A percentile compares a stretch with the other conserved stretches of the same genome.
phyloP scores from a whole-genome alignment of 345 rosid genomes.

The Salix exigua region DNA sequence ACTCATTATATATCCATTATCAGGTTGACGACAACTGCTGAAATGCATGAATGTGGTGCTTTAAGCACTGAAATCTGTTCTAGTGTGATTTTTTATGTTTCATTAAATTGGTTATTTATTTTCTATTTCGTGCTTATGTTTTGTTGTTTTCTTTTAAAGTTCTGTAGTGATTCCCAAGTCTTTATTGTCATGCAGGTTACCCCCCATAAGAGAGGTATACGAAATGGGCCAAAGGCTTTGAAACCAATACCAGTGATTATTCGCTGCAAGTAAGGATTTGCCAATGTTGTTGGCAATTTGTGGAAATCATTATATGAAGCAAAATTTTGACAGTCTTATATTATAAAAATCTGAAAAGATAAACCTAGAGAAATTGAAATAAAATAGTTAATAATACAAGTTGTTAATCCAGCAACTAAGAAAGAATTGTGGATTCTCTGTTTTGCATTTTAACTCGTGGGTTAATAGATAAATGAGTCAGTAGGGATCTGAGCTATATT shows the following conservation, averaged over 20 bases:
- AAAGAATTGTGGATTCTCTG: too few relatives aligned
- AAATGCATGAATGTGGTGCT: neutral
- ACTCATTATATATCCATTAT: neutral
- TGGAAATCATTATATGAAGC: neutral
- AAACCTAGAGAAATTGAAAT: neutral
- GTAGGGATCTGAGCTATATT: too few relatives aligned
- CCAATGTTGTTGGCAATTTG: neutral
- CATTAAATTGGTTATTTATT: neutral
- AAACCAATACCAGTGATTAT: conserved; percentile 82
- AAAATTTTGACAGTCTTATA: neutral
- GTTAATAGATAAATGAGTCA: too few relatives aligned
- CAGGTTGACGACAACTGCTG: neutral
- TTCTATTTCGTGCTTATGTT: too few relatives aligned
- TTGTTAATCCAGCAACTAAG: neutral
- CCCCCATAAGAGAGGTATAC: conserved; percentile 71
- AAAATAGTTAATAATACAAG: neutral
- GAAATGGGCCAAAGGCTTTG: conserved; percentile 91
- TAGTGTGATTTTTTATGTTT: neutral
- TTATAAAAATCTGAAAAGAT: neutral
- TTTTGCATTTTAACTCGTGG: too few relatives aligned
- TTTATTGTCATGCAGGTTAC: conserved; percentile 41
- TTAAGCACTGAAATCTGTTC: neutral
- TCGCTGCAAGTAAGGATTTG: conserved; percentile 67
- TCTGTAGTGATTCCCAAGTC: neutral
- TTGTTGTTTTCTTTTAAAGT: too few relatives aligned